phyloP scores from a whole-genome alignment of 1,284 basidiomycete species.

The Chalciporus sp. region DNA sequence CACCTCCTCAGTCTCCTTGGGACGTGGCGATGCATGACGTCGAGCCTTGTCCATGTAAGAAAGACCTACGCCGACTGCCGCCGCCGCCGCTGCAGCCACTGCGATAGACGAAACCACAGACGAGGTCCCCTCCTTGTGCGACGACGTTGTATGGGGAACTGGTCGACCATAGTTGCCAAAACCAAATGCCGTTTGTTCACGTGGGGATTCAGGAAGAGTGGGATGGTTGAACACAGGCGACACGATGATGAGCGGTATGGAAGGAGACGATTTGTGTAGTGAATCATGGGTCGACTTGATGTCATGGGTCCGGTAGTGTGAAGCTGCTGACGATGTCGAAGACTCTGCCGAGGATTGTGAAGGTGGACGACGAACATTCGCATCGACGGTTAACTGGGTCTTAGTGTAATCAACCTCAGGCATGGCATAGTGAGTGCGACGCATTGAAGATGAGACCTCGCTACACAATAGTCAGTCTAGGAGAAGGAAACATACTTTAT shows the following conservation, averaged over 20 bases:
- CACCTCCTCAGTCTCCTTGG: background rate
- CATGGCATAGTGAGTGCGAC: background rate
- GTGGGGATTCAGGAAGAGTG: background rate
- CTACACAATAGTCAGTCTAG: conserved; percentile 16
- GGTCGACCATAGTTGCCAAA: background rate
- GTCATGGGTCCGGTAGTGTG: background rate
- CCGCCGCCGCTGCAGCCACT: background rate
- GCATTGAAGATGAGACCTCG: background rate
- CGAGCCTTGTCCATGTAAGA: background rate
- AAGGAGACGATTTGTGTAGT: background rate
- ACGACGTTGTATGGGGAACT: background rate
- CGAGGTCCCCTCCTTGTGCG: background rate
- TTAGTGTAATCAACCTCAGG: background rate
- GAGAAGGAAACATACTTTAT: background rate
- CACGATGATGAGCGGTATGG: conserved; percentile 1
- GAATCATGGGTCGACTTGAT: background rate
- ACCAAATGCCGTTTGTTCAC: background rate
- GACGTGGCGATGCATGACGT: background rate
- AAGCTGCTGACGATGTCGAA: background rate
- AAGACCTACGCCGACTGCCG: background rate
- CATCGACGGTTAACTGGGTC: background rate
- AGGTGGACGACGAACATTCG: background rate
- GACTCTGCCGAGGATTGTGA: background rate
- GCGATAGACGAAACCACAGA: background rate
- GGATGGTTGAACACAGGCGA: conserved; percentile 3